These are phyloP conservation scores for Astraeus odoratus DNA, from an alignment of 768 basidiomycete species.

Conservation along the genomic window DNA sequence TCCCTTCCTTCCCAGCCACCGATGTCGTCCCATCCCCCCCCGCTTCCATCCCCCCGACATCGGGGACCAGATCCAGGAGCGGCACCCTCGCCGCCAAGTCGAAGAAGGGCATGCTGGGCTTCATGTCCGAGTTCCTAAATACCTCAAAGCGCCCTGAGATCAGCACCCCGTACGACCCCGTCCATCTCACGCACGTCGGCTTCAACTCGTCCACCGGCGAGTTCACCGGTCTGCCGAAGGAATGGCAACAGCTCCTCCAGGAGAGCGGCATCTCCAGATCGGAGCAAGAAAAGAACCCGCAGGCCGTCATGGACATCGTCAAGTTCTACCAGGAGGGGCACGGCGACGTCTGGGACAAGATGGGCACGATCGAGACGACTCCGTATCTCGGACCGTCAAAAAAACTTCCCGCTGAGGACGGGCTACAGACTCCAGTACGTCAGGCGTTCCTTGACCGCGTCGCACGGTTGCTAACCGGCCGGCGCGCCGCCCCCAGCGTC, in stretches of 20 bases:
- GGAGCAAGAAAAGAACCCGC: slow-evolving; percentile 97
- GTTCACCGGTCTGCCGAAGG: slow-evolving; percentile 95
- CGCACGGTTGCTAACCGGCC: too few species aligned
- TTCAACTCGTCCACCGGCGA: slow-evolving; percentile 99
- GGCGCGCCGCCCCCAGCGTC: slow-evolving; percentile 26
- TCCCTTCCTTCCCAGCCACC: slow-evolving; percentile 15
- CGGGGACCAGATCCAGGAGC: slow-evolving; percentile 35
- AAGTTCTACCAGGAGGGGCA: slow-evolving; percentile 94
- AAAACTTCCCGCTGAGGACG: slow-evolving; percentile 36
- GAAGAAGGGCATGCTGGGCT: slow-evolving; percentile 57
- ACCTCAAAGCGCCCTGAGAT: slow-evolving; percentile 80
- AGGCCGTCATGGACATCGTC: slow-evolving; percentile 98
- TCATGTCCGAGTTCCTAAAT: slow-evolving; percentile 72
- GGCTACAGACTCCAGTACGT: slow-evolving; percentile 52
- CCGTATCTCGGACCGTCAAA: slow-evolving; percentile 22
- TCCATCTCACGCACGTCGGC: slow-evolving; percentile 98
- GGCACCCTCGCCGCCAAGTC: slow-evolving; percentile 35
- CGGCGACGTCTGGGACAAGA: slow-evolving; percentile 81
- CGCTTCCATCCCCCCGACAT: not conserved
- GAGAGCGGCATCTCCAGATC: slow-evolving; percentile 90
- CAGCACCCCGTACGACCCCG: slow-evolving; percentile 97
- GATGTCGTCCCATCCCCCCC: slow-evolving; percentile 7
- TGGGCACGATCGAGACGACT: slow-evolving; percentile 47
- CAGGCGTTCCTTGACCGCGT: not conserved
- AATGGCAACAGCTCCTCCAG: slow-evolving; percentile 96